Percentiles rank a stretch among this genome's conserved stretches.
These are phyloP conservation scores for Asterophora lycoperdoides DNA, from an alignment of 768 basidiomycete species.

Conservation along the genomic window DNA sequence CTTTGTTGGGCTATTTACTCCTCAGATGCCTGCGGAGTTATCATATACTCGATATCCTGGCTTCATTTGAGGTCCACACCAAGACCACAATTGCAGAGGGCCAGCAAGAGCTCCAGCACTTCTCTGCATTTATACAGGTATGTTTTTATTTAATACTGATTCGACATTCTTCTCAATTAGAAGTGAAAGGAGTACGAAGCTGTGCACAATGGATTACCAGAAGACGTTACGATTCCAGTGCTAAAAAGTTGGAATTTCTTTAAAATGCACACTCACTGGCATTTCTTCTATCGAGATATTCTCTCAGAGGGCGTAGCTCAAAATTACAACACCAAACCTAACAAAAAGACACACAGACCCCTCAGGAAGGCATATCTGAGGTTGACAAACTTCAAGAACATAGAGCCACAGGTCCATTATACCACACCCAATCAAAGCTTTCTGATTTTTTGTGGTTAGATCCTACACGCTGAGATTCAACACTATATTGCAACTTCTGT, in stretches of 20 bases:
- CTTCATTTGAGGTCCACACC: constrained; percentile 27
- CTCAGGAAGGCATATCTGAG: constrained; percentile 23
- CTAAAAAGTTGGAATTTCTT: constrained; percentile 32
- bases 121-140: constrained; percentile 21
- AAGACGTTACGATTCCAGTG: not conserved
- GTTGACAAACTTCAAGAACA: constrained; percentile 29
- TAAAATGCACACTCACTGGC: constrained; percentile 30
- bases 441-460: too few species aligned
- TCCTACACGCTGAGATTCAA: too few species aligned
- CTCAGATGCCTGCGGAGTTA: constrained; percentile 20
- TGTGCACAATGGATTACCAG: not conserved
- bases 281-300: constrained; percentile 30
- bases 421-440: too few species aligned
- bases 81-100: constrained; percentile 25
- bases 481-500: not conserved
- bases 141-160: not conserved
- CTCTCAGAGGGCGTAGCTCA: constrained; percentile 24
- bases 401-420: constrained; percentile 25
- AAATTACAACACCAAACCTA: constrained; percentile 29
- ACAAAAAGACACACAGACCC: constrained; percentile 28
- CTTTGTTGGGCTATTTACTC: constrained; percentile 14
- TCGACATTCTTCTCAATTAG: not conserved
- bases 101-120: constrained; percentile 12
- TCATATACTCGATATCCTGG: constrained; percentile 18
- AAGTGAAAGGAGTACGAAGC: constrained; percentile 11